Percentiles rank a stretch among this genome's conserved stretches.
These are phyloP conservation scores for Arachis monticola DNA, from an alignment of 331 rosid species.

Conservation along the genomic window DNA sequence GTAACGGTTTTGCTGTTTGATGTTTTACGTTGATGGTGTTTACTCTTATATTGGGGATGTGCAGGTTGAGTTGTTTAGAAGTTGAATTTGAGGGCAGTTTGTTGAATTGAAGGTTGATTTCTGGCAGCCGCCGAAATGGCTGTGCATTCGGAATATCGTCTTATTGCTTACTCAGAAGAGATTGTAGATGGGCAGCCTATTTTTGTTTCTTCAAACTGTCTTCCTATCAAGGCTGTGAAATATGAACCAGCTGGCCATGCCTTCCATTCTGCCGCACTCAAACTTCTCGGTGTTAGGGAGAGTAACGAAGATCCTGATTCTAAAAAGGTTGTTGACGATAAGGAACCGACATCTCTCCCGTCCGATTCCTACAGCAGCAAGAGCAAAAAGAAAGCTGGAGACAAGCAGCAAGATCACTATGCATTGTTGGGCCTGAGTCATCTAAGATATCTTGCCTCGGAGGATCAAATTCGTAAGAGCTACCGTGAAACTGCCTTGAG, in stretches of 20 bases:
- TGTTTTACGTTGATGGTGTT: background rate
- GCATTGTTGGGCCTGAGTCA: conserved; percentile 87
- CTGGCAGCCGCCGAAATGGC: conserved; percentile 55
- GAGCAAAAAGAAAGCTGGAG: conserved; percentile 88
- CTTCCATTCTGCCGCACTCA: conserved; percentile 81
- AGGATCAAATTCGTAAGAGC: conserved; percentile 90
- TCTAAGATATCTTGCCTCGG: conserved; percentile 93
- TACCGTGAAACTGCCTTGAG: conserved; percentile 94
- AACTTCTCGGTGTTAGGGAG: conserved; percentile 70
- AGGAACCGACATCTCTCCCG: conserved; percentile 66
- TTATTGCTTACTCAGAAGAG: conserved; percentile 72
- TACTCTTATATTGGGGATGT: background rate
- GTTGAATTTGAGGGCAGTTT: conserved; percentile 1
- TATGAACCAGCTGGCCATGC: conserved; percentile 92
- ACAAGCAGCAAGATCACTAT: conserved; percentile 93
- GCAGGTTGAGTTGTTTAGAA: conserved; percentile 46
- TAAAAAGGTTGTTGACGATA: conserved; percentile 58
- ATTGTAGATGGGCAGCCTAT: conserved; percentile 83
- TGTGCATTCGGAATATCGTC: conserved; percentile 48
- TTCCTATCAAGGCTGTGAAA: conserved; percentile 72
- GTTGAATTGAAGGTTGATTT: conserved; percentile 29
- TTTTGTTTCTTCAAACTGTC: conserved; percentile 75
- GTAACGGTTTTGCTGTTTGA: conserved; percentile 15
- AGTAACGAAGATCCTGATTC: conserved; percentile 46
- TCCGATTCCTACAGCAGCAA: conserved; percentile 89